phyloP scores from a whole-genome alignment of 2,329 filamentous ascomycete species.

The Didymella exigua region DNA sequence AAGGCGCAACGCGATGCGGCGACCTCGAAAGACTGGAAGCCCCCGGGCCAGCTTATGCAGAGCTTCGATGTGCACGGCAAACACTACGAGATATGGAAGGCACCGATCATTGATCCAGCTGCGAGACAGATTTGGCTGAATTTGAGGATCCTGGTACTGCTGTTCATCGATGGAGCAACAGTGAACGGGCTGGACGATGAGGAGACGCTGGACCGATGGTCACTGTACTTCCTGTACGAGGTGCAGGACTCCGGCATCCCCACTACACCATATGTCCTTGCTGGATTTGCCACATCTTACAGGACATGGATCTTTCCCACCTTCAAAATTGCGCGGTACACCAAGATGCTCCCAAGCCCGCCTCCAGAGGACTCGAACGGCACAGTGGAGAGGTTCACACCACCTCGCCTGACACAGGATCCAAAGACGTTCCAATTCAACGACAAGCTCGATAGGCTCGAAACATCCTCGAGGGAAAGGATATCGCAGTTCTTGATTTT shows the following conservation, averaged over 20 bases:
- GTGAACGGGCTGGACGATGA: conserved; percentile 72
- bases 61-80: conserved; percentile 66
- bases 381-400: conserved; percentile 49
- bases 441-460: conserved; percentile 53
- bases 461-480: conserved; percentile 76
- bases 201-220: conserved; percentile 81
- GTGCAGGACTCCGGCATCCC: conserved; percentile 38
- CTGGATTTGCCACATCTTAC: conserved; percentile 90
- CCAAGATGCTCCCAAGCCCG: conserved; percentile 41
- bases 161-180: conserved; percentile 94
- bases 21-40: conserved; percentile 59
- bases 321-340: conserved; percentile 48
- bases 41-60: conserved; percentile 75
- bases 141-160: conserved; percentile 79
- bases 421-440: conserved; percentile 39
- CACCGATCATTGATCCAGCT: conserved; percentile 70
- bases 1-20: conserved; percentile 17
- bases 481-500: conserved; percentile 94
- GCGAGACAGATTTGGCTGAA: conserved; percentile 76
- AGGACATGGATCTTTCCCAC: conserved; percentile 73
- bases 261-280: conserved; percentile 68
- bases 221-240: conserved; percentile 75
- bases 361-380: conserved; percentile 37
- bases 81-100: conserved; percentile 84
- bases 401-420: conserved; percentile 35